Percentiles rank a stretch among this genome's conserved stretches.
These are phyloP conservation scores for Penicillium cosmopolitanum DNA, from an alignment of 495 filamentous ascomycete genomes.

Conservation along the genomic window DNA sequence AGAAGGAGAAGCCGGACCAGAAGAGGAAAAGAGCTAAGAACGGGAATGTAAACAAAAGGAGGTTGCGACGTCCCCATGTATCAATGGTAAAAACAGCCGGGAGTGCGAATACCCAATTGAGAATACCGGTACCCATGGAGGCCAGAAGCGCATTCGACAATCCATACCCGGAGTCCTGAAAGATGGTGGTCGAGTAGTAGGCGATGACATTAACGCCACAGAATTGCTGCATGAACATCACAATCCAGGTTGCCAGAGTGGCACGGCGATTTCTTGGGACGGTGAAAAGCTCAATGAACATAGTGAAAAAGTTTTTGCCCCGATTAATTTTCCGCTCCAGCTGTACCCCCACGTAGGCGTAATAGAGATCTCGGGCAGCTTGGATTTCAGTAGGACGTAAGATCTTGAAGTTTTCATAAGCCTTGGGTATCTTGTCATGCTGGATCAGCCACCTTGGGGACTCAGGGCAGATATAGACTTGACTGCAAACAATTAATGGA, in stretches of 20 bases:
- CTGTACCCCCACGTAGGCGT: slow-evolving; percentile 51
- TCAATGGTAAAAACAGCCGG: slow-evolving; percentile 73
- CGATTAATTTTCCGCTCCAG: slow-evolving; percentile 49
- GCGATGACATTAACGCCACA: slow-evolving; percentile 58
- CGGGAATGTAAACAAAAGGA: slow-evolving; percentile 69
- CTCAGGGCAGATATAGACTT: slow-evolving; percentile 66
- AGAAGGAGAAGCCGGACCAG: slow-evolving; percentile 61
- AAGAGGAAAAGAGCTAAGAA: slow-evolving; percentile 62
- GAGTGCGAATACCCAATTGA: slow-evolving; percentile 67
- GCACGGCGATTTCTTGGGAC: slow-evolving; percentile 58
- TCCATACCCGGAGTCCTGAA: slow-evolving; percentile 51
- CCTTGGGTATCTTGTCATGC: slow-evolving; percentile 49
- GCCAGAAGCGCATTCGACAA: slow-evolving; percentile 53
- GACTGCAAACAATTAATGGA: slow-evolving; percentile 46
- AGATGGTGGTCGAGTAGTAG: slow-evolving; percentile 61
- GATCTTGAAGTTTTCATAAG: slow-evolving; percentile 47
- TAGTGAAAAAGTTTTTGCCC: slow-evolving; percentile 50
- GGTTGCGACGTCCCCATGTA: slow-evolving; percentile 63
- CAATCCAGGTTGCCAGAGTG: slow-evolving; percentile 53
- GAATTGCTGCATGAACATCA: slow-evolving; percentile 58
- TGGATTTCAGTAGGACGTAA: slow-evolving; percentile 52
- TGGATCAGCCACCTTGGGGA: slow-evolving; percentile 71
- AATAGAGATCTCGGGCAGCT: slow-evolving; percentile 58
- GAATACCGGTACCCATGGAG: slow-evolving; percentile 65
- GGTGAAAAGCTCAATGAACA: slow-evolving; percentile 56